Evolutionary conservation across 805 yeast genomes (phyloP).

Genomic region (Dipodascopsis tothii): DNA sequence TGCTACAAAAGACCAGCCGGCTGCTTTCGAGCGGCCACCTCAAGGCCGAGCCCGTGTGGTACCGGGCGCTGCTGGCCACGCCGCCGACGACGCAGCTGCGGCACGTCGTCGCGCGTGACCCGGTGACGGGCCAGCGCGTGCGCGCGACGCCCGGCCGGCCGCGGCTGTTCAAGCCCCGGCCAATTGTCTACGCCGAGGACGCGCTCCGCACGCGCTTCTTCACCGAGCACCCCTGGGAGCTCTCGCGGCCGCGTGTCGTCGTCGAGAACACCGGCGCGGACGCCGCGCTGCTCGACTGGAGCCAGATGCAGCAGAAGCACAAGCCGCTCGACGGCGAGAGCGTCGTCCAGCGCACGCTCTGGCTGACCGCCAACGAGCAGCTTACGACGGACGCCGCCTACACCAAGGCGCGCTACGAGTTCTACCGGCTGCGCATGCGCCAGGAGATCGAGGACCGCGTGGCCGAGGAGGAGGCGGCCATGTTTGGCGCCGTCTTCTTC

Average conservation of each 20-base stretch:
- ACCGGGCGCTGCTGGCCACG: slow-evolving; percentile 66
- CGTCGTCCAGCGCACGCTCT: slow-evolving; percentile 68
- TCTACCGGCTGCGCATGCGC: slow-evolving; percentile 75
- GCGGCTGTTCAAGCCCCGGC: slow-evolving; percentile 46
- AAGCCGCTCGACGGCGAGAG: slow-evolving; percentile 84
- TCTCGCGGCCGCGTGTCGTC: slow-evolving; percentile 78
- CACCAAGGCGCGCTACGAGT: slow-evolving; percentile 79
- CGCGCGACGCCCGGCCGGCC: slow-evolving; percentile 31
- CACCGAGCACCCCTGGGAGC: slow-evolving; percentile 96
- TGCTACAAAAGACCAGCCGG: slow-evolving; percentile 61
- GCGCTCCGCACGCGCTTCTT: slow-evolving; percentile 73
- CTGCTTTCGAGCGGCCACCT: slow-evolving; percentile 57
- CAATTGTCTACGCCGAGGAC: slow-evolving; percentile 63
- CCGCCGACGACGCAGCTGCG: slow-evolving; percentile 69
- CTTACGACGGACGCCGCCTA: slow-evolving; percentile 45
- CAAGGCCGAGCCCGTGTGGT: slow-evolving; percentile 69
- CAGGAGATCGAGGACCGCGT: slow-evolving; percentile 68
- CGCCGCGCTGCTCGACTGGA: slow-evolving; percentile 58
- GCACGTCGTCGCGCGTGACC: slow-evolving; percentile 33
- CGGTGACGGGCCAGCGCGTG: slow-evolving; percentile 23
- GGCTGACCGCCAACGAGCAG: slow-evolving; percentile 38
- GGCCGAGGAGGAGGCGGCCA: slow-evolving; percentile 70
- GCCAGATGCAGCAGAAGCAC: slow-evolving; percentile 58
- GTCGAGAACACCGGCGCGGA: slow-evolving; percentile 69
- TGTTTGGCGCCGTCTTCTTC: slow-evolving; percentile 75